Base-by-base conservation (phyloP, 306 rosid species). In the Rosa rugosa region DNA sequence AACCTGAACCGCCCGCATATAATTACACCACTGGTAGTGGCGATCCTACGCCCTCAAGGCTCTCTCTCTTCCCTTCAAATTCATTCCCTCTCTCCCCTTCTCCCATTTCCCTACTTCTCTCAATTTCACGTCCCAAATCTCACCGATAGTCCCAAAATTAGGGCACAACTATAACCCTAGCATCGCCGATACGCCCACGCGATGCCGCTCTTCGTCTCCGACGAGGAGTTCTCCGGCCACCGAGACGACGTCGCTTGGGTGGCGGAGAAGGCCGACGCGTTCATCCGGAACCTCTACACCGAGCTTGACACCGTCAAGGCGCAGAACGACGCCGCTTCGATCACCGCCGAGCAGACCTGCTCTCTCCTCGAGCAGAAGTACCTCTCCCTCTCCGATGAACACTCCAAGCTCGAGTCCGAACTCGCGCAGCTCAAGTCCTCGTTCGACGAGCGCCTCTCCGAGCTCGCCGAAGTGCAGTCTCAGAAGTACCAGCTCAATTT, bases 301-400 rank as follows among this genome's bases (percentile, higher is more conserved):
- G 96, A 95, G 79, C 93, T 95, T 81, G 94, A 95, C 79, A 91
- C 96, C 54, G 84, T 91, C 59, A 85, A 85, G 76, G 99, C 99
- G 23, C 87, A 87, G 60, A 86, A 91, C 1, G 98, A 95, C 38
- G 99, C 97, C 16, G 84, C 94, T 40, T 84, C 89, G 76, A 93
- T 93, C 45, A 93, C 97, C 76, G 99, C 97, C 63, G 99, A 95
- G 80, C 99, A 95, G 83, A 93, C 91, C 75, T 95, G 99, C 79
- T 88, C 97, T 13, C 88, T 93, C 79, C 86, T 95, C 79, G 99
- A 95, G 88, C 98, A 92, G 97, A 95, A 95, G 88, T 91, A 86
- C 70, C 81, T 93, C 22, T 84, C 94, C 67, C 90, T 92, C 72
- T 59, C 93, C 42, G 80, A 89, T 14, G 99, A 93, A 71, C 87